Evolutionary conservation across 768 basidiomycete species (phyloP), one percentile per base, ranked within the genome.

Genomic region (Boletellus sp.): DNA sequence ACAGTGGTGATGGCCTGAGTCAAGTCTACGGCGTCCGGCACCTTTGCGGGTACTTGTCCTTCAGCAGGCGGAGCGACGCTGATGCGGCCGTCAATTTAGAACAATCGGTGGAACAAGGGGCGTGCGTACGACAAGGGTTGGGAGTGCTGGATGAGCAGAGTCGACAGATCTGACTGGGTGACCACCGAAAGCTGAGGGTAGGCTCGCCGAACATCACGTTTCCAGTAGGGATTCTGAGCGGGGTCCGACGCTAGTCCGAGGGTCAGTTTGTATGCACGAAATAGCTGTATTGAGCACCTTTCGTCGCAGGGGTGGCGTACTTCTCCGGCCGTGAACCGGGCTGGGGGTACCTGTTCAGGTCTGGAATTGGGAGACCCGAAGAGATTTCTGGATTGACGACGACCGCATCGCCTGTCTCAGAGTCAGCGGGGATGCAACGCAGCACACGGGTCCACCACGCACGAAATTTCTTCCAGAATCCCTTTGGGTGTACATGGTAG

Each of bases 381-480:
- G 92, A 94, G 66, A 96, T 94, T 66, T 90, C 85, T 35, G 93
- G 90, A 70, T 94, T 93, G 53, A 93, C 81, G 52, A 80, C 89
- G 22, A 85, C 77, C 7, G 78, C 84, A 64, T 95, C 90, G 49
- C 91, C 93, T 95, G 71, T 31, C 37, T 11, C 50, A 35, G 28
- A 42, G 42, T 55, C 4, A 54, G 45, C 54, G 24, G 51, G 22
- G 37, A 16, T 17, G 35, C 35, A 24, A 17, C 26, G 20, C 38
- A n/a, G 47, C 15, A 24, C 2, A 28, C 17, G 35, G 24, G 24
- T 13, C 19, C 37, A 31, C 3, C 34, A 76, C 90, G 52, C 59
- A 93, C 93, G 83, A 64, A 96, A 92, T 74, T 88, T 92, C 81
- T 94, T 95, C 94, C 94, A 95, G 68, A 95, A 94, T 9, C 94